Conservation (phyloP, 805 yeast genomes). For the Saccharomyces jurei region DNA sequence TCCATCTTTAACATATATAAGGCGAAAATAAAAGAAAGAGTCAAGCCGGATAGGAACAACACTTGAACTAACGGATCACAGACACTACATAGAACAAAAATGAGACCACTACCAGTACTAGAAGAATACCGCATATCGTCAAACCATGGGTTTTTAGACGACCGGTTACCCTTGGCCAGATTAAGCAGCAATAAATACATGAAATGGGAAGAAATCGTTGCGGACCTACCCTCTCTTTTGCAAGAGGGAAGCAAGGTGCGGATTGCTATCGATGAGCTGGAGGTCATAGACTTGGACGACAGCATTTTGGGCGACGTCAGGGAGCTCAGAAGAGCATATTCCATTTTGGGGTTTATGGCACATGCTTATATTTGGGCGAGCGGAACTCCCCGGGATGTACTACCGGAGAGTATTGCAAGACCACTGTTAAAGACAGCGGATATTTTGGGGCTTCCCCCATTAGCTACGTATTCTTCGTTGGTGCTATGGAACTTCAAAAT, state of each 20-base stretch:
- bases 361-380: constrained; percentile 91
- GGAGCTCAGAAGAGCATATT: constrained; percentile 73
- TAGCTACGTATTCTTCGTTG: constrained; percentile 81
- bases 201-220: constrained; percentile 71
- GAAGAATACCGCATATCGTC: constrained; percentile 65
- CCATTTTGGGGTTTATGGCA: constrained; percentile 66
- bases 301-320: constrained; percentile 33
- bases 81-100: constrained; percentile 1
- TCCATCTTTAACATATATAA: neutral
- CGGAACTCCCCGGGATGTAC: constrained; percentile 46
- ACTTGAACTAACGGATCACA: neutral
- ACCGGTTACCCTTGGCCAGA: constrained; percentile 48
- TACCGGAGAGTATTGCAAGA: constrained; percentile 61
- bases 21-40: neutral
- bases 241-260: constrained; percentile 60
- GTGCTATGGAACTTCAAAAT: constrained; percentile 82
- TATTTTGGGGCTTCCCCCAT: constrained; percentile 66
- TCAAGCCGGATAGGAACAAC: neutral
- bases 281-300: constrained; percentile 43
- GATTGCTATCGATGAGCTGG: constrained; percentile 53
- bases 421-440: constrained; percentile 60
- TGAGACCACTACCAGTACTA: constrained; percentile 38
- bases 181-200: constrained; percentile 55
- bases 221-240: constrained; percentile 57
- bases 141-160: constrained; percentile 73